These are phyloP conservation scores for Alternaria incomplexa DNA, from an alignment of 2,329 filamentous ascomycete genomes.

Conservation along the genomic window DNA sequence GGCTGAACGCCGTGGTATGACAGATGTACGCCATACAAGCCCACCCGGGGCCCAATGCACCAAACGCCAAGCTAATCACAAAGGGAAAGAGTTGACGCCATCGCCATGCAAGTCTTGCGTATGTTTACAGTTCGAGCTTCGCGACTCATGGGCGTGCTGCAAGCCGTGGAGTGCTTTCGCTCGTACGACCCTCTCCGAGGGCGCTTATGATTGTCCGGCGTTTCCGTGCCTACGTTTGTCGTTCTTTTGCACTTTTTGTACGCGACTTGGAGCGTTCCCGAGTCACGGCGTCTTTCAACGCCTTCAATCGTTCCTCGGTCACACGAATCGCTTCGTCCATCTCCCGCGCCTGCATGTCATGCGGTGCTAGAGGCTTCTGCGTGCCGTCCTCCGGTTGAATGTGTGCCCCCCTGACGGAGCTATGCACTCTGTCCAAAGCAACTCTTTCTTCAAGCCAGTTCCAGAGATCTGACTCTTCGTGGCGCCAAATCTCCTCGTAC, in stretches of 20 bases:
- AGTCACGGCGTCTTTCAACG: constrained; percentile 73
- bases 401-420: constrained; percentile 28
- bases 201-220: background rate
- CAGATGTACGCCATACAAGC: background rate
- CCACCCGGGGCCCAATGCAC: background rate
- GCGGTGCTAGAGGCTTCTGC: constrained; percentile 57
- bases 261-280: constrained; percentile 28
- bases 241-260: constrained; percentile 29
- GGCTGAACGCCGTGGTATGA: background rate
- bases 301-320: constrained; percentile 82
- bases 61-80: constrained; percentile 1
- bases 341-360: constrained; percentile 72
- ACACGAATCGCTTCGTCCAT: constrained; percentile 81
- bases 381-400: constrained; percentile 47
- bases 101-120: constrained; percentile 13
- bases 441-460: constrained; percentile 90
- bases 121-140: constrained; percentile 5
- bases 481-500: constrained; percentile 91
- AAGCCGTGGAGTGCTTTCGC: background rate
- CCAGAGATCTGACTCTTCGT: constrained; percentile 89
- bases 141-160: background rate
- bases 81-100: constrained; percentile 6
- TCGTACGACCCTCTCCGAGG: background rate
- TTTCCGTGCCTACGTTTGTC: constrained; percentile 11
- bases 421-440: constrained; percentile 65